phyloP scores from a whole-genome alignment of 305 asterid species.

The Ruellia speciosa region DNA sequence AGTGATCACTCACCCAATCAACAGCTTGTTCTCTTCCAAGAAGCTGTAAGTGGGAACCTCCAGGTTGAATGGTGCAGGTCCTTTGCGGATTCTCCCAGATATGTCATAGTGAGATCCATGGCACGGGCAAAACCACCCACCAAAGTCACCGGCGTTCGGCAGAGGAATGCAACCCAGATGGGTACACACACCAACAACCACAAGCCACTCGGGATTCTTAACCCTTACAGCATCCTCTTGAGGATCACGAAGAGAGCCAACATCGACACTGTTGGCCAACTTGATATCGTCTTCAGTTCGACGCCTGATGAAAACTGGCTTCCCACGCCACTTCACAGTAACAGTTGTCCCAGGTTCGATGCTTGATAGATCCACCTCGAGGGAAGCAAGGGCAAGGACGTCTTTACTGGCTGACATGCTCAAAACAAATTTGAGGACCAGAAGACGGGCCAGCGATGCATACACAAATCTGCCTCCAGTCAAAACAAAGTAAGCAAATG shows the following conservation, averaged over 20 bases:
- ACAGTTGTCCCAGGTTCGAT: slow-evolving; percentile 79
- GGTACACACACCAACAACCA: slow-evolving; percentile 73
- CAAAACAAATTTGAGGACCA: slow-evolving; percentile 55
- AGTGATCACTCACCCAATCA: slow-evolving; percentile 45
- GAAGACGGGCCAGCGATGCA: slow-evolving; percentile 63
- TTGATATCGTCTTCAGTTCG: slow-evolving; percentile 69
- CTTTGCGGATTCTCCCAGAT: slow-evolving; percentile 76
- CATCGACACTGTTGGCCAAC: slow-evolving; percentile 60
- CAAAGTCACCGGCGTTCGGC: slow-evolving; percentile 84
- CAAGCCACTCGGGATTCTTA: slow-evolving; percentile 79
- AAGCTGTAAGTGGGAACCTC: slow-evolving; percentile 76
- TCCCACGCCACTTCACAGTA: slow-evolving; percentile 86
- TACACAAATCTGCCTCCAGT: slow-evolving; percentile 68
- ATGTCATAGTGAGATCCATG: slow-evolving; percentile 80
- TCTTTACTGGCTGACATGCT: slow-evolving; percentile 80
- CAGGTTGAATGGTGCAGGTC: slow-evolving; percentile 75
- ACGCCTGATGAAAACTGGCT: slow-evolving; percentile 74
- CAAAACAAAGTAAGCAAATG: slow-evolving; percentile 59
- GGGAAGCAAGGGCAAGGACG: slow-evolving; percentile 67
- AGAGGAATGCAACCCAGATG: slow-evolving; percentile 82
- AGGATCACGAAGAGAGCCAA: slow-evolving; percentile 61
- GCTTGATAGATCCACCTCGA: slow-evolving; percentile 72
- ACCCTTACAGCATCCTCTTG: slow-evolving; percentile 74
- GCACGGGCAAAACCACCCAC: slow-evolving; percentile 93
- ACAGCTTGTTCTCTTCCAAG: slow-evolving; percentile 64